Evolutionary conservation across 2,329 filamentous ascomycete genomes (phyloP), one percentile per base, ranked within the genome.

Genomic region (Colletotrichum sp.): DNA sequence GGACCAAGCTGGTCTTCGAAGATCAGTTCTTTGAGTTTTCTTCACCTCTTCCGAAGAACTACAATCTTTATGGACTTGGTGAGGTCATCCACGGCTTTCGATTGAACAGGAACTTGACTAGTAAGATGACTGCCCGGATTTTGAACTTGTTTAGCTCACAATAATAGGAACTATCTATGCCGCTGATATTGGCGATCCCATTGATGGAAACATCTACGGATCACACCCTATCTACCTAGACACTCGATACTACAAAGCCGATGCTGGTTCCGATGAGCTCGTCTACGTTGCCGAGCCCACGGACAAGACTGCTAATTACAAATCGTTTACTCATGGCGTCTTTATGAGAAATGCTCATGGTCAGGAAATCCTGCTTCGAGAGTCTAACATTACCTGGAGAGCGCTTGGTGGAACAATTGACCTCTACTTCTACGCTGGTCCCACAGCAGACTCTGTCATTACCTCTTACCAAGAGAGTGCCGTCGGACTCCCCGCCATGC

Each of bases 161-260:
- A 24, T 24, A 74, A 21, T 55, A 87, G 86, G 86, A 43, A 87
- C 87, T 1, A 78, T 88, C 69, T 95, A 91, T 78, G 91, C 92
- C 34, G 92, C 93, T 18, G 94, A 96, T 83, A 89, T 89, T 34
- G 93, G 90, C 9, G 93, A 94, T 79, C 89, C 89, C 8, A 90
- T 92, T 52, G 92, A 92, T 55, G 82, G 86, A 15, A 96, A 96
- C 79, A 87, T 96, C 8, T 97, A 97, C 79, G 94, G 95, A 8
- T 89, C 88, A 55, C 95, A 97, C 79, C 93, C 95, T 0, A 92
- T 96, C 80, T 97, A 96, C 81, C 86, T 96, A 6, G 95, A 96
- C 77, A 96, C 94, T 2, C 89, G 94, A 73, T 96, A 96, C 83
- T 95, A 92, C 79, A 88, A 93, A 77, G 85, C 89, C 13, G 85